phyloP scores from a whole-genome alignment of 2,329 filamentous ascomycete genomes.

The Pyrenophora tritici-repentis region DNA sequence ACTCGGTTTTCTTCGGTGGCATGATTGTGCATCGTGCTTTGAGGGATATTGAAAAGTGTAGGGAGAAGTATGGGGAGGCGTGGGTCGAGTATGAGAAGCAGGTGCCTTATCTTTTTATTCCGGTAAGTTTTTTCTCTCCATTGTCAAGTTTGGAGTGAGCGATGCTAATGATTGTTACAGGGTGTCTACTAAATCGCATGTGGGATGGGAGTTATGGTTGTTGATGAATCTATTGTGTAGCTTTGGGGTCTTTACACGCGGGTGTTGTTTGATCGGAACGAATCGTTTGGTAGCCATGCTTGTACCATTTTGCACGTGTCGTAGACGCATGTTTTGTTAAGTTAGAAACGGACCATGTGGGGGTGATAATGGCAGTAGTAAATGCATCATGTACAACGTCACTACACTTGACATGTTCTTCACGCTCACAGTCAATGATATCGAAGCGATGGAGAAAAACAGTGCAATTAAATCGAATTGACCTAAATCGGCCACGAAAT shows the following conservation, averaged over 20 bases:
- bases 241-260: too few relatives aligned
- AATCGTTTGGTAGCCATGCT: too few relatives aligned
- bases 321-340: neutral
- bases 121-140: slow-evolving; percentile 49
- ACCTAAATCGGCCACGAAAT: too few relatives aligned
- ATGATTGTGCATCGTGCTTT: slow-evolving; percentile 82
- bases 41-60: slow-evolving; percentile 76
- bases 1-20: slow-evolving; percentile 76
- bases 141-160: too few relatives aligned
- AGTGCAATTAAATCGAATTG: too few relatives aligned
- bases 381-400: neutral
- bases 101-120: slow-evolving; percentile 86
- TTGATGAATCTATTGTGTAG: too few relatives aligned
- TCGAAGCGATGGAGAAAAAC: too few relatives aligned
- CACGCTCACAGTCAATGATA: too few relatives aligned
- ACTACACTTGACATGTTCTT: too few relatives aligned
- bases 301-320: too few relatives aligned
- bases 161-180: neutral
- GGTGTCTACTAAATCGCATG: slow-evolving; percentile 5
- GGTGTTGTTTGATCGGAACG: too few relatives aligned
- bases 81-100: slow-evolving; percentile 80
- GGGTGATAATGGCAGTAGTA: slow-evolving; percentile 24
- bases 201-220: too few relatives aligned
- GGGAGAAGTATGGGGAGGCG: slow-evolving; percentile 77
- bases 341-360: slow-evolving; percentile 3